Base-by-base conservation (phyloP, 768 basidiomycete genomes). In the Termitomyces eurrhizus region DNA sequence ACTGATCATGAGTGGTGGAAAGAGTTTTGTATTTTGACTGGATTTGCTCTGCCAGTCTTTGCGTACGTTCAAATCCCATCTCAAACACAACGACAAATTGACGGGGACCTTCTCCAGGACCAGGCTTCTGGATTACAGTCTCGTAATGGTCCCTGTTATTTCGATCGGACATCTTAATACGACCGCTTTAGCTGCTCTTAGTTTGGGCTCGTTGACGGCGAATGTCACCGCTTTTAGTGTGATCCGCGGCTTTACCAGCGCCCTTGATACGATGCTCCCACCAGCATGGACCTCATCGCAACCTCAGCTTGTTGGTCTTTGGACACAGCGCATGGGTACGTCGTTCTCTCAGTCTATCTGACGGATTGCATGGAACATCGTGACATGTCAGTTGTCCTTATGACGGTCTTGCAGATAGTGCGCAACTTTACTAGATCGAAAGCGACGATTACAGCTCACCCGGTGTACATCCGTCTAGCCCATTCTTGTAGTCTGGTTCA, bases 261-360 rank as follows among this genome's bases (percentile, higher is more conserved):
- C 92, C 0, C 84, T 99, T 18, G 96, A 99, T 73, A 95, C 95
- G 0, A 82, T 99, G 66, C 84, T 98, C 13, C 95, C 97, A 0
- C 86, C 93, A 35, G 95, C 96, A 24, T 99, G 90, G 93, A 95
- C 97, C 0, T 93, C 93, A 1, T 68, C 86, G 0, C 85, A 88
- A 35, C 95, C 95, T 0, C 76, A 88, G n/a, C 79, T 93, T n/a
- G 92, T 97, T 11, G 94, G 95, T 4, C 79, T 96, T 8, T 96
- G 94, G 94, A 74, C 89, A 7, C 93, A 95, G 71, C 79, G 95
- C 63, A 93, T 93, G 90, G 78, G 88, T 89, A 62, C 35, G 59
- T 45, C 11, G 11, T 57, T 36, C 57, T 51, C 52, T 24, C 42
- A 16, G 13, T 16, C 39, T 7, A 2, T 57, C 7, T 21, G 49